Evolutionary conservation across 352 stramenopile genomes (phyloP), one percentile per base, ranked within the genome.

Genomic region (Phytophthora rubi): DNA sequence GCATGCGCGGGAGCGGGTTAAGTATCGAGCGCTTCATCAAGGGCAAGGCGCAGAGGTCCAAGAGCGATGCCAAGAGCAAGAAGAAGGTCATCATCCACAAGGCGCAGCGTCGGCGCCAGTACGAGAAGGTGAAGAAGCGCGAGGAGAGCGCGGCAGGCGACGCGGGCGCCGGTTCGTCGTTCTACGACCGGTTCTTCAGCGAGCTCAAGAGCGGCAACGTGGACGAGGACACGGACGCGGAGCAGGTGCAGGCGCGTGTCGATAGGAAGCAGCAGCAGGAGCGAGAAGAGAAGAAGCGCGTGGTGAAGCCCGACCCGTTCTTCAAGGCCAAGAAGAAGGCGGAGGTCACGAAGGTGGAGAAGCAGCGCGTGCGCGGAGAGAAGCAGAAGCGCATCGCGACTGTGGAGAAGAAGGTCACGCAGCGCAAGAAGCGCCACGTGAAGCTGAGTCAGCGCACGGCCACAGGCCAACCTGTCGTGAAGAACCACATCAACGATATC

Each of bases 11-110:
- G 52, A 95, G 88, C 33, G 88, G 88, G 8, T 70, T 95, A 68
- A 95, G 88, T 82, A 70, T 95, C 62, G 86, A 95, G 77, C 88
- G 88, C 10, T 95, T 95, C 59, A 93, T 94, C 70, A 88, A 93
- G 63, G 88, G 88, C 71, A 95, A 95, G 73, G 82, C 86, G 21
- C 86, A 94, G 49, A 73, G 77, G 53, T 90, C 85, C 47, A 94
- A 93, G 71, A 87, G 77, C 23, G 86, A 94, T 64, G 81, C 83
- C 10, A 90, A 94, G 79, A 91, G 81, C 77, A 93, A 92, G 75
- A 94, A 96, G 82, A 86, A 90, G 59, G 75, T 71, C 28, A 90
- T 92, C 37, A 86, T 94, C 48, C 82, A 82, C 74, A 95, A 95
- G 74, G 88, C 88, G n/a, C 71, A 83, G 70, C 86, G 86, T 12